A percentile compares a stretch with the other conserved stretches of the same genome.
Evolutionary conservation across 108 stramenopile species (phyloP).

Genomic region (Tribonema minus): DNA sequence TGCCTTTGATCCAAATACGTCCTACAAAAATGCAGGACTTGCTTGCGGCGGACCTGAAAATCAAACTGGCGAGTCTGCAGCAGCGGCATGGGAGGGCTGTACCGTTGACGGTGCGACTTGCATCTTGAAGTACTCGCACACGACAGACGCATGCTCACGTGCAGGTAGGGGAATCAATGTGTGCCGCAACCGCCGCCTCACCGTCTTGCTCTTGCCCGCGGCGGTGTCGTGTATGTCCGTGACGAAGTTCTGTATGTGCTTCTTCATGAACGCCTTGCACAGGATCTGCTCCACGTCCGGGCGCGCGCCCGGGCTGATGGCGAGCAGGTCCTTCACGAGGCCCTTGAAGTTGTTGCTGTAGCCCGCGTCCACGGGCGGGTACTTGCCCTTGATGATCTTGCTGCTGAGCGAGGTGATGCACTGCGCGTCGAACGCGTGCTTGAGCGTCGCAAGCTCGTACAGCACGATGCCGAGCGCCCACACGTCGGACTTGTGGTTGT

Average conservation of each 20-base stretch:
- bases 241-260: constrained; percentile 47
- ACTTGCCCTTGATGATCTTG: constrained; percentile 56
- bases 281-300: constrained; percentile 41
- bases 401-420: constrained; percentile 54
- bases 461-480: constrained; percentile 62
- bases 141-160: no score
- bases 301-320: constrained; percentile 8
- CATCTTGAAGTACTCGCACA: no score
- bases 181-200: no score
- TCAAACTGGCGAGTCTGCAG: no score
- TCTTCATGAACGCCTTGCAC: constrained; percentile 49
- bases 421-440: constrained; percentile 55
- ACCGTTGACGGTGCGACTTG: no score
- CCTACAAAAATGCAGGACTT: no score
- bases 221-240: constrained; percentile 10
- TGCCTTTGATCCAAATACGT: no score
- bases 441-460: constrained; percentile 56
- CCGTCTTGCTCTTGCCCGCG: no score
- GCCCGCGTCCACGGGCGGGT: constrained; percentile 16
- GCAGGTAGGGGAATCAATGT: no score
- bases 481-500: constrained; percentile 59
- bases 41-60: no score
- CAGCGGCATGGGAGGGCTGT: no score
- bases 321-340: constrained; percentile 26
- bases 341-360: constrained; percentile 11